Conservation (phyloP, 2,329 filamentous ascomycete genomes). For the Fusarium brevicatenulatum region DNA sequence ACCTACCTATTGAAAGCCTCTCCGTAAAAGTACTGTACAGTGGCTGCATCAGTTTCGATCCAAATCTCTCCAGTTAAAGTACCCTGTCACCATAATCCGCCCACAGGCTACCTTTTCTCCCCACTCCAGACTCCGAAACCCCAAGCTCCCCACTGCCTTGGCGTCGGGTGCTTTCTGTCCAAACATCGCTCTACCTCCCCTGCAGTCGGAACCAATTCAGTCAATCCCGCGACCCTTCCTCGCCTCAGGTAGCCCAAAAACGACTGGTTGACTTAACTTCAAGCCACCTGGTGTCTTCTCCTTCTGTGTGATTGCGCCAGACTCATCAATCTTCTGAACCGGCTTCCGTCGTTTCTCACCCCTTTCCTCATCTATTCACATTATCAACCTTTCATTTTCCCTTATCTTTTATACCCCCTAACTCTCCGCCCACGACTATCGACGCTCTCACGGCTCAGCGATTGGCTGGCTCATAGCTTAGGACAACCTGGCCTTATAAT, state of each 20-base stretch:
- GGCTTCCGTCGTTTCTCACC: slow-evolving; percentile 20
- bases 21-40: slow-evolving; percentile 15
- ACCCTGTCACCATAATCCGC: slow-evolving; percentile 17
- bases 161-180: slow-evolving; percentile 32
- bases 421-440: slow-evolving; percentile 8
- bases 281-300: slow-evolving; percentile 50
- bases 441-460: slow-evolving; percentile 28
- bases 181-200: slow-evolving; percentile 41
- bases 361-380: slow-evolving; percentile 33
- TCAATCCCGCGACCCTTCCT: slow-evolving; percentile 43
- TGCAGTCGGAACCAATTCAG: slow-evolving; percentile 39
- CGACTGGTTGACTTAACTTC: slow-evolving; percentile 42
- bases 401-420: not conserved
- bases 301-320: slow-evolving; percentile 43
- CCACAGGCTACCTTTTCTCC: slow-evolving; percentile 20
- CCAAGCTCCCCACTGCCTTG: slow-evolving; percentile 22
- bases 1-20: slow-evolving; percentile 9
- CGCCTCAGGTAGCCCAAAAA: slow-evolving; percentile 44
- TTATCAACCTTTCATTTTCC: slow-evolving; percentile 10
- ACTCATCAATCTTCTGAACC: slow-evolving; percentile 34
- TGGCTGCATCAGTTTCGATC: slow-evolving; percentile 10
- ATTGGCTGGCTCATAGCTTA: slow-evolving; percentile 36
- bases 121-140: not conserved
- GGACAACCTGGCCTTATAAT: slow-evolving; percentile 50
- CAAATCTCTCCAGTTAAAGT: slow-evolving; percentile 19